These are phyloP conservation scores for Volvox carteri DNA, from an alignment of 163 green algal genomes.

Conservation along the genomic window DNA sequence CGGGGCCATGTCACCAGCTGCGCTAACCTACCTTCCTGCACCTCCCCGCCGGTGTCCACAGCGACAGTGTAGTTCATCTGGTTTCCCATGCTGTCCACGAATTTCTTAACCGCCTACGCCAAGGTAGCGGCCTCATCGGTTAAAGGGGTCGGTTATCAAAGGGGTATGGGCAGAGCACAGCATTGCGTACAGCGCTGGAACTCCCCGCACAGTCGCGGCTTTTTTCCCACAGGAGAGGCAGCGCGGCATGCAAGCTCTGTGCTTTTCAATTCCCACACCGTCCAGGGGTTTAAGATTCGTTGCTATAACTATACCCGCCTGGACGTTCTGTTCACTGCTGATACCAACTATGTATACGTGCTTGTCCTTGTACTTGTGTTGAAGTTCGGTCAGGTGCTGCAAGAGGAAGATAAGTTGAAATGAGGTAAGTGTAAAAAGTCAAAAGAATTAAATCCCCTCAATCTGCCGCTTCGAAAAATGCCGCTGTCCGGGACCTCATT, in stretches of 20 bases:
- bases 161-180: neutral
- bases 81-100: constrained; percentile 37
- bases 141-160: neutral
- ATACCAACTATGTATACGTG: constrained; percentile 47
- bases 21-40: constrained; percentile 47
- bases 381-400: constrained; percentile 54
- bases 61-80: constrained; percentile 52
- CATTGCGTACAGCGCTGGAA: too few species aligned
- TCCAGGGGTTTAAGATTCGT: neutral
- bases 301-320: neutral
- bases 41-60: constrained; percentile 27
- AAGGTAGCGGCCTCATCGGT: neutral
- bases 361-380: constrained; percentile 49
- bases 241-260: too few species aligned
- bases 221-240: too few species aligned
- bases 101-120: constrained; percentile 36
- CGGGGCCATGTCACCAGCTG: too few species aligned
- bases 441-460: too few species aligned
- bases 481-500: too few species aligned
- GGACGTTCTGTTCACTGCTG: constrained; percentile 24
- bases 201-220: too few species aligned
- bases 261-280: too few species aligned
- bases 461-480: too few species aligned
- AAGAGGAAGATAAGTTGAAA: too few species aligned
- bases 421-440: too few species aligned